A percentile compares a stretch with the other conserved stretches of the same genome.
Conservation (phyloP, 257 asterid species). For the Dorcoceras hygrometricum region DNA sequence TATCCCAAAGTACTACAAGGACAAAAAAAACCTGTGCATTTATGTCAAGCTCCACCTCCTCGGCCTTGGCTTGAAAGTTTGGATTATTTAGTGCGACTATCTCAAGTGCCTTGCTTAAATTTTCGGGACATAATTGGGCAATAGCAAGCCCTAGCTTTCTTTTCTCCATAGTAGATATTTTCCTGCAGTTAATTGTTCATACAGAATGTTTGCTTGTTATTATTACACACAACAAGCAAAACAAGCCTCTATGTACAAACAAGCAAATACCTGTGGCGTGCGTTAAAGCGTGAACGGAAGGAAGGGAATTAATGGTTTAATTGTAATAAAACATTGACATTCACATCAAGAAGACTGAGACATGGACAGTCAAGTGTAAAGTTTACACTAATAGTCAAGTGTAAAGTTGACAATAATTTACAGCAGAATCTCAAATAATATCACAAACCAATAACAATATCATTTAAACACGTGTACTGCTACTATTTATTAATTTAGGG, state of each 20-base stretch:
- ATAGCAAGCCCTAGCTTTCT: too few relatives aligned
- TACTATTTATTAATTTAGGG: too few relatives aligned
- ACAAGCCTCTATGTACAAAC: neutral
- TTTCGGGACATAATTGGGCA: too few relatives aligned
- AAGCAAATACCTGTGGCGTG: too few relatives aligned
- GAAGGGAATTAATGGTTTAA: neutral
- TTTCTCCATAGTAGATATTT: too few relatives aligned
- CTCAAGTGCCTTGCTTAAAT: constrained; percentile 69
- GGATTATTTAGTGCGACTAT: constrained; percentile 69
- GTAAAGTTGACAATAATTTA: constrained; percentile 5
- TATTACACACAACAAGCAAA: neutral
- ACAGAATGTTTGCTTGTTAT: neutral
- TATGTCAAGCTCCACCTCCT: constrained; percentile 79
- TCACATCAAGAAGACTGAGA: neutral
- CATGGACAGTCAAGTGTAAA: constrained; percentile 7
- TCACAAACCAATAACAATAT: constrained; percentile 9
- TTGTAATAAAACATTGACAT: neutral
- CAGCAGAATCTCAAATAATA: neutral
- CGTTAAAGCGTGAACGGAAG: neutral
- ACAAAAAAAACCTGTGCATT: constrained; percentile 61
- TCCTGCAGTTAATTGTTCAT: too few relatives aligned
- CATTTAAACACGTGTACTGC: too few relatives aligned
- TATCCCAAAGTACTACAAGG: neutral
- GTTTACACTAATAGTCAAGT: too few relatives aligned
- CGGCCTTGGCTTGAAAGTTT: constrained; percentile 47